phyloP scores from a whole-genome alignment of 257 asterid genomes.

The Buddleja alternifolia region DNA sequence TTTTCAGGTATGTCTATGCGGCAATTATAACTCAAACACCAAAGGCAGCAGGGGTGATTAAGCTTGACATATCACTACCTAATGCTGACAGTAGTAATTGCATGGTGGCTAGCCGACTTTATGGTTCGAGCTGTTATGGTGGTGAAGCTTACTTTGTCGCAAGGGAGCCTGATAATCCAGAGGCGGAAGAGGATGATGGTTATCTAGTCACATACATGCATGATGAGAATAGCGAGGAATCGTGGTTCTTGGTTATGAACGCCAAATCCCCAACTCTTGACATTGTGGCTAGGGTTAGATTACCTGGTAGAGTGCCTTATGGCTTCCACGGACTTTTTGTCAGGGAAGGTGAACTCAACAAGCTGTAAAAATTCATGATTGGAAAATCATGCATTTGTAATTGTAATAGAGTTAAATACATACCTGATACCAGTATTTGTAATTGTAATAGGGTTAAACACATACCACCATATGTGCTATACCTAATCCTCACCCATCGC shows the following conservation, averaged over 20 bases:
- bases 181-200: slow-evolving; percentile 55
- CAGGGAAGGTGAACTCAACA: neutral
- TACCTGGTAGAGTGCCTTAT: slow-evolving; percentile 58
- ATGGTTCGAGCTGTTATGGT: slow-evolving; percentile 30
- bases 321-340: slow-evolving; percentile 62
- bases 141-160: slow-evolving; percentile 40
- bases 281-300: slow-evolving; percentile 44
- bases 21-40: neutral
- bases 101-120: slow-evolving; percentile 28
- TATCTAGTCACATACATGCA: slow-evolving; percentile 50
- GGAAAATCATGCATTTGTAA: too few species aligned
- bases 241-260: slow-evolving; percentile 55
- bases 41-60: slow-evolving; percentile 16
- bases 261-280: slow-evolving; percentile 56
- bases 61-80: neutral
- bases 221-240: slow-evolving; percentile 47
- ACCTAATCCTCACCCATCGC: too few species aligned
- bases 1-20: slow-evolving; percentile 35
- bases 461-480: too few species aligned
- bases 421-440: too few species aligned
- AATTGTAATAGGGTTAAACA: too few species aligned
- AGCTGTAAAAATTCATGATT: neutral
- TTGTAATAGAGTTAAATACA: too few species aligned
- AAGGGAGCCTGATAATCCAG: slow-evolving; percentile 17
- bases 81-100: neutral